phyloP scores from a whole-genome alignment of 345 rosid species.

The Populus pruinosa region DNA sequence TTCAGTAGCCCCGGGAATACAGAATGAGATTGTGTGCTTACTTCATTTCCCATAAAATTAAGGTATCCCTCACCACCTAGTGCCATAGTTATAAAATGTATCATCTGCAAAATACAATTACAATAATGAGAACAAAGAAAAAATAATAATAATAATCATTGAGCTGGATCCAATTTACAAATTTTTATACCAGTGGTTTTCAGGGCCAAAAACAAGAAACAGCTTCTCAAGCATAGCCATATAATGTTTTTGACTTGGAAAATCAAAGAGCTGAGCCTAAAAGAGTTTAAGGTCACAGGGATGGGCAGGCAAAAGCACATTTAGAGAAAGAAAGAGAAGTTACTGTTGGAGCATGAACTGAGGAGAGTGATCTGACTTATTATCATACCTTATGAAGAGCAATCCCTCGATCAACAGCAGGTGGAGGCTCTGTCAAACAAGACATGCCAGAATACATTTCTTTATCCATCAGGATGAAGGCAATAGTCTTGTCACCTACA shows the following conservation, averaged over 20 bases:
- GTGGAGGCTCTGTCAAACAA: conserved; percentile 52
- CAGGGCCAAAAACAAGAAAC: neutral
- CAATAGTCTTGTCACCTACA: conserved; percentile 75
- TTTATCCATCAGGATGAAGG: conserved; percentile 66
- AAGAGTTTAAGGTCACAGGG: neutral
- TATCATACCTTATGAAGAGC: conserved; percentile 67
- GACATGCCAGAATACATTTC: conserved; percentile 82
- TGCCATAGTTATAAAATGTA: conserved; percentile 73
- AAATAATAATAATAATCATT: neutral
- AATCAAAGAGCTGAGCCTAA: too few species aligned
- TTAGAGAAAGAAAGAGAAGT: neutral
- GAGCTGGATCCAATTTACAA: conserved; percentile 6
- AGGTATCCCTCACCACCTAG: conserved; percentile 83
- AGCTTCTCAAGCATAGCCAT: neutral
- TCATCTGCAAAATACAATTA: conserved; percentile 46
- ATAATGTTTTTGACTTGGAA: too few species aligned
- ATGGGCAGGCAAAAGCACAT: neutral
- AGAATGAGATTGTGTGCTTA: conserved; percentile 19
- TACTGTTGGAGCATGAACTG: neutral
- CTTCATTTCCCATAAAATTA: conserved; percentile 89
- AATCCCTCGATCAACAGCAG: conserved; percentile 59
- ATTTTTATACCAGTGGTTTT: neutral
- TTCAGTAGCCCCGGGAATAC: neutral
- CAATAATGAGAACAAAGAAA: conserved; percentile 5
- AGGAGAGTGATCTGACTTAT: neutral